Base-by-base conservation (phyloP, 768 basidiomycete genomes). In the Kwoniella sp. region DNA sequence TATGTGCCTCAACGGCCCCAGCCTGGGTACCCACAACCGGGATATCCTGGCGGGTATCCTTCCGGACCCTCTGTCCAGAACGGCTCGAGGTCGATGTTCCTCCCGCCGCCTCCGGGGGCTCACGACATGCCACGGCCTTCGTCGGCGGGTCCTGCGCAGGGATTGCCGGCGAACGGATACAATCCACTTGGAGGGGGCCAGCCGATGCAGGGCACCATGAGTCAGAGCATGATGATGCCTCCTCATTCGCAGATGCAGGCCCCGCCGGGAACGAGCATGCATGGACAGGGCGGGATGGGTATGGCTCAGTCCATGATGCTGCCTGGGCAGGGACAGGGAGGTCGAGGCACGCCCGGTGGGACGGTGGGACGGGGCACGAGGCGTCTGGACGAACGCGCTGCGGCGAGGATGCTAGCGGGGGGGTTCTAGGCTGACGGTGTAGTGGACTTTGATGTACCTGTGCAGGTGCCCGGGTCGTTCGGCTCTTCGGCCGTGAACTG, bases 351-450 rank as follows among this genome's bases (percentile, higher is more conserved):
- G 7, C 34, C 34, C 14, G 34, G 41, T 19, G 52, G 38, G 31
- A 50, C 55, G 36, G 33, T 50, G 56, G 63, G 63, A 32, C 28
- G 61, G 38, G 56, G 42, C 10, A 55, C 53, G 8, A 63, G 59
- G 44, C 39, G 54, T 31, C 38, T 70, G 46, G 69, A 70, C 36
- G 65, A 67, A 56, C 50, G 69, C 22, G 56, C 65, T 33, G 69
- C 69, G 17, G 69, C 69, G 6, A 70, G 65, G 48, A 38, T 70
- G 57, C 57, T 70, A n/a, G 66, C 69, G 14, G 64, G 64, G 4
- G 69, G 69, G 7, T 69, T 69, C 43, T 69, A 45, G 44, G 19
- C 7, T 19, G n/a, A 15, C 14, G n/a, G n/a, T n/a, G n/a, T n/a
- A n/a, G n/a, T n/a, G n/a, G n/a, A n/a, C n/a, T n/a, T n/a, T n/a